These are phyloP conservation scores for Xylogone sp. DNA, from an alignment of 2,329 filamentous ascomycete species.

Conservation along the genomic window DNA sequence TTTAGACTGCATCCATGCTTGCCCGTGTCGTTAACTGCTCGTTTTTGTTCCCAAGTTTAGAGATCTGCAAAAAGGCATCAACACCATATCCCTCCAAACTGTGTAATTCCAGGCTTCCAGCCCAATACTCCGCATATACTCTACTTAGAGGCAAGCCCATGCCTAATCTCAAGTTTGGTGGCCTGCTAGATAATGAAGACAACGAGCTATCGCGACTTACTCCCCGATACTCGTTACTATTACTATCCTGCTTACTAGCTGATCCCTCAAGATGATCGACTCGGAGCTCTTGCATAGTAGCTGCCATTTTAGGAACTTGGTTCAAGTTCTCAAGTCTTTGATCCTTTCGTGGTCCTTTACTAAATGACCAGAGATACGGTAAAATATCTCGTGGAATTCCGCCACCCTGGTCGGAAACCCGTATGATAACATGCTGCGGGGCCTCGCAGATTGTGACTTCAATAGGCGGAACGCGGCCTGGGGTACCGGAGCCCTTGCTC, in stretches of 20 bases:
- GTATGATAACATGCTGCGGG: constrained; percentile 90
- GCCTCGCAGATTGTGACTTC: constrained; percentile 94
- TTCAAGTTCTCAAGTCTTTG: constrained; percentile 79
- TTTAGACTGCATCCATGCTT: constrained; percentile 66
- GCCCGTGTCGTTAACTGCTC: constrained; percentile 82
- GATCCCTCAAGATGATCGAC: constrained; percentile 34
- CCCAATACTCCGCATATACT: constrained; percentile 98
- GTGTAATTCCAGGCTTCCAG: constrained; percentile 84
- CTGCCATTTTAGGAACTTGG: constrained; percentile 85
- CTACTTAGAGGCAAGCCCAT: constrained; percentile 92
- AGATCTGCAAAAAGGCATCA: constrained; percentile 94
- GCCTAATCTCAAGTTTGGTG: constrained; percentile 81
- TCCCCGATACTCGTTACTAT: neutral
- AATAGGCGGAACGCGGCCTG: constrained; percentile 68
- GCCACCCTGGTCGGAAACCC: constrained; percentile 92
- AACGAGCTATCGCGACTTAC: constrained; percentile 50
- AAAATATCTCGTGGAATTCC: constrained; percentile 82
- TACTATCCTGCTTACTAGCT: neutral
- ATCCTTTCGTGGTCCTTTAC: constrained; percentile 79
- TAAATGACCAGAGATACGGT: constrained; percentile 94
- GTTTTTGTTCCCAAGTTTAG: constrained; percentile 95
- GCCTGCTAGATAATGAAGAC: constrained; percentile 73
- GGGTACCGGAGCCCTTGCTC: constrained; percentile 29
- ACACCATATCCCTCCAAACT: constrained; percentile 94
- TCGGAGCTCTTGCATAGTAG: constrained; percentile 84